Base-by-base conservation (phyloP, 2,329 filamentous ascomycete genomes). In the Claviceps sp. region DNA sequence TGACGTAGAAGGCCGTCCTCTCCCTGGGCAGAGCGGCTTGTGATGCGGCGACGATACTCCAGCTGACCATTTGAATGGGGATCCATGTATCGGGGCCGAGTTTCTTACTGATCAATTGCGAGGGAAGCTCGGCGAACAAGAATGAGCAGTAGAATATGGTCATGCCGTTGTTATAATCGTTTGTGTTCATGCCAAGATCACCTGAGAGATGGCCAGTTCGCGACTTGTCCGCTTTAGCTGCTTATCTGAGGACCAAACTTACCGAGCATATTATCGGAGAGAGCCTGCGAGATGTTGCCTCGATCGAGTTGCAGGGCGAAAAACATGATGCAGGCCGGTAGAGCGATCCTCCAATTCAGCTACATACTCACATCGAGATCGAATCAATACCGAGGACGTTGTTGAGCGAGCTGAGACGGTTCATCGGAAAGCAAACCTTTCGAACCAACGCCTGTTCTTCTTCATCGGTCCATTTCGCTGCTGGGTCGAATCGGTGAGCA, bases 401-500 rank as follows among this genome's bases (percentile, higher is more conserved):
- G 7, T 14, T 4, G 42, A 14, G 4, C 14, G 42, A 23, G 5
- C 23, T 23, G 42, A 6, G 37, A 55, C 54, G 26, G 57, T 14
- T 23, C 13, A 26, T 26, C 36, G 6, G 5, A 16, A 20, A 53
- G 26, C 55, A 54, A 59, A 78, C 73, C 65, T 75, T 79, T 45
- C 72, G 64, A 9, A 81, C 70, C 1, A 82, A 62, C 46, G 63
- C 70, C 60, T 69, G 72, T 62, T 83, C 80, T 58, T 83, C 79
- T 47, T 72, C 68, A 11, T 69, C 63, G 2, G 74, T 73, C 79
- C 79, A 83, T 45, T 71, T 66, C 45, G 74, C 77, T 1, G 68
- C 60, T 0, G 78, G 78, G 56, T 83, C 78, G 59, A 75, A 82
- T 48, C 78, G 70, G 62, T 82, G 79, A 8, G 69, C 63, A 3